Conservation (phyloP, 331 rosid species). For the Prunus yedoensis region DNA sequence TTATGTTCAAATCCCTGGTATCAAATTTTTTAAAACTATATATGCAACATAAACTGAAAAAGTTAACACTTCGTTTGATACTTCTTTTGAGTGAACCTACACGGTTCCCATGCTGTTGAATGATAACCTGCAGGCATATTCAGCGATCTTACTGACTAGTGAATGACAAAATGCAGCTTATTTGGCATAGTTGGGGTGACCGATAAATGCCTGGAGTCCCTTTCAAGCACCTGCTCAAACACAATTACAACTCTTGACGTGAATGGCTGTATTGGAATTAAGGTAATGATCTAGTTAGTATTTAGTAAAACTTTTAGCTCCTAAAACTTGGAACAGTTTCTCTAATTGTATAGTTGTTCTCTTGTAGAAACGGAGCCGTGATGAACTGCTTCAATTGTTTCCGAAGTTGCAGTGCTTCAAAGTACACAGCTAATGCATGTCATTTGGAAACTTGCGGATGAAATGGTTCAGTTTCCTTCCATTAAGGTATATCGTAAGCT, state of each 20-base stretch:
- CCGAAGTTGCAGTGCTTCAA: conserved; percentile 72
- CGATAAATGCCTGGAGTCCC: conserved; percentile 66
- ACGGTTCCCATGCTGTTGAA: neutral
- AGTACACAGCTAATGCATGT: conserved; percentile 66
- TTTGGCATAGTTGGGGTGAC: conserved; percentile 84
- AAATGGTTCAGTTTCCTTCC: neutral
- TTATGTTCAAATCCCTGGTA: neutral
- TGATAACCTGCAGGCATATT: conserved; percentile 5
- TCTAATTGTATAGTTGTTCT: conserved; percentile 18
- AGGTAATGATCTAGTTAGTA: conserved; percentile 41
- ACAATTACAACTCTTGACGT: conserved; percentile 77
- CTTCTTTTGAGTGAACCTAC: neutral
- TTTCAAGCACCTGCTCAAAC: conserved; percentile 58
- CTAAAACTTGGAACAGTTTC: neutral
- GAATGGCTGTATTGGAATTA: conserved; percentile 84
- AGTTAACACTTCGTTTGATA: neutral
- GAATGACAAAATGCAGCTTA: conserved; percentile 53
- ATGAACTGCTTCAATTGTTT: conserved; percentile 64
- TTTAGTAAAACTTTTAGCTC: neutral
- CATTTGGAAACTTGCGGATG: neutral
- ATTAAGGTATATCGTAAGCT: neutral
- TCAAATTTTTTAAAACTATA: neutral
- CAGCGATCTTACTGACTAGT: conserved; percentile 21
- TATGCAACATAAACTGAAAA: neutral
- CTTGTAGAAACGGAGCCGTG: conserved; percentile 71